Percentiles rank a stretch among this genome's conserved stretches.
These are phyloP conservation scores for Ogataea methanolica DNA, from an alignment of 805 yeast genomes.

Conservation along the genomic window DNA sequence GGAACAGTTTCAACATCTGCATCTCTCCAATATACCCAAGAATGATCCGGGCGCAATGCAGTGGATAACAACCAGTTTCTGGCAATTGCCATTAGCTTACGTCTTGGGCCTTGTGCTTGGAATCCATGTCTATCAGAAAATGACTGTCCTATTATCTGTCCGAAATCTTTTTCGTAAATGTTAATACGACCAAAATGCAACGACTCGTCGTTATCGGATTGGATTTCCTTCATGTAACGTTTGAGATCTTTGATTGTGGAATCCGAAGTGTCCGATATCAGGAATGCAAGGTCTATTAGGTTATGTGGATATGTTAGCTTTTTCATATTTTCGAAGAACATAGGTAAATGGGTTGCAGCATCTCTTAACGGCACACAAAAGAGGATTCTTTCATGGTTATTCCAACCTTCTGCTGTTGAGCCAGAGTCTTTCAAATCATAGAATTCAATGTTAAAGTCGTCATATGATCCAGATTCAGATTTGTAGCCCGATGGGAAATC, in stretches of 20 bases:
- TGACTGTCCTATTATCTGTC: conserved; percentile 86
- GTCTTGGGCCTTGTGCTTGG: conserved; percentile 88
- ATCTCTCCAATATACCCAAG: conserved; percentile 96
- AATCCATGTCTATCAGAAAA: conserved; percentile 90
- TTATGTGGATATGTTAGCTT: conserved; percentile 85
- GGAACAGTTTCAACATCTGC: conserved; percentile 95
- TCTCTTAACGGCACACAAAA: conserved; percentile 90
- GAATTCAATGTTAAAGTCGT: conserved; percentile 47
- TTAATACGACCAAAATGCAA: conserved; percentile 77
- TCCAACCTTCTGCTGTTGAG: conserved; percentile 67
- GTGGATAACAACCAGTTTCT: conserved; percentile 87
- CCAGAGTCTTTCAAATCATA: conserved; percentile 66
- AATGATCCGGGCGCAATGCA: conserved; percentile 82
- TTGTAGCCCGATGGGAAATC: conserved; percentile 31
- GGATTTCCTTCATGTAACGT: conserved; percentile 55
- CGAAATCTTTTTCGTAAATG: conserved; percentile 85
- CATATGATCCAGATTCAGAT: conserved; percentile 21
- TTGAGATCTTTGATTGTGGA: conserved; percentile 70
- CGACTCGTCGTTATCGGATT: conserved; percentile 53
- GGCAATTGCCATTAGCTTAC: conserved; percentile 91
- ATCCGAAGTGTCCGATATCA: conserved; percentile 87
- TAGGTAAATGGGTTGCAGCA: conserved; percentile 84
- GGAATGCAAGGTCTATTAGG: conserved; percentile 74
- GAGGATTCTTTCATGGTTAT: conserved; percentile 67
- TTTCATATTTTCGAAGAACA: conserved; percentile 79